phyloP scores from a whole-genome alignment of 345 rosid species.

The Stellera chamaejasme region DNA sequence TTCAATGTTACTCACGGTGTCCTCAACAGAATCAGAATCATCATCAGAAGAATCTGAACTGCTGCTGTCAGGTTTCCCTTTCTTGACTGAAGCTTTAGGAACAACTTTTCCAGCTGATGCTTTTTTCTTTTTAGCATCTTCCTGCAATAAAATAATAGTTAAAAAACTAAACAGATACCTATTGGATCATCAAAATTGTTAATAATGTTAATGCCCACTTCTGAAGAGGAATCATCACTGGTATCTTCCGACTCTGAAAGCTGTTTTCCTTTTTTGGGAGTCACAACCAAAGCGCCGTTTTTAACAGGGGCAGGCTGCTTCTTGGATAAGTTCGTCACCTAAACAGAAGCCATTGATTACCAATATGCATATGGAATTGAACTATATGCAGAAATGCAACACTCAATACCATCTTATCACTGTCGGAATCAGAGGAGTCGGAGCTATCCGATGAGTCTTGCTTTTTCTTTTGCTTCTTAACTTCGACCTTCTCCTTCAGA shows the following conservation, averaged over 20 bases:
- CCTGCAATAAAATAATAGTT: constrained; percentile 12
- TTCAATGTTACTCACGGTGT: too few species aligned
- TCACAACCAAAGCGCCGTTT: constrained; percentile 25
- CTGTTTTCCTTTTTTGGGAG: constrained; percentile 25
- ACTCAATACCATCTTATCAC: constrained; percentile 39
- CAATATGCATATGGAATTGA: constrained; percentile 3
- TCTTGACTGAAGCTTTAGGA: constrained; percentile 21
- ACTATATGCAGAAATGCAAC: neutral
- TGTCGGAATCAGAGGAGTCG: constrained; percentile 59
- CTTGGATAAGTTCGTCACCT: constrained; percentile 38
- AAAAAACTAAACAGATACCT: neutral
- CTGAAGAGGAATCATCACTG: constrained; percentile 20
- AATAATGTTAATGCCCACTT: constrained; percentile 8
- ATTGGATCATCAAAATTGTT: neutral
- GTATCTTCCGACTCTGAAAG: constrained; percentile 37
- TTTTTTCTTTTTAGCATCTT: constrained; percentile 19
- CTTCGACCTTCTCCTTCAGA: constrained; percentile 35
- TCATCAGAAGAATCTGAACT: constrained; percentile 27
- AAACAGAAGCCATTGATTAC: neutral
- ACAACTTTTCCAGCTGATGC: constrained; percentile 20
- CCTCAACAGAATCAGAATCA: constrained; percentile 17
- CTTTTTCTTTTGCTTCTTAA: constrained; percentile 38
- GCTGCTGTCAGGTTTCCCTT: constrained; percentile 18
- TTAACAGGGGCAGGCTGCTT: constrained; percentile 25
- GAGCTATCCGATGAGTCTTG: constrained; percentile 46